Conservation (phyloP, 2,329 filamentous ascomycete species). For the Cercospora zeae-maydis region DNA sequence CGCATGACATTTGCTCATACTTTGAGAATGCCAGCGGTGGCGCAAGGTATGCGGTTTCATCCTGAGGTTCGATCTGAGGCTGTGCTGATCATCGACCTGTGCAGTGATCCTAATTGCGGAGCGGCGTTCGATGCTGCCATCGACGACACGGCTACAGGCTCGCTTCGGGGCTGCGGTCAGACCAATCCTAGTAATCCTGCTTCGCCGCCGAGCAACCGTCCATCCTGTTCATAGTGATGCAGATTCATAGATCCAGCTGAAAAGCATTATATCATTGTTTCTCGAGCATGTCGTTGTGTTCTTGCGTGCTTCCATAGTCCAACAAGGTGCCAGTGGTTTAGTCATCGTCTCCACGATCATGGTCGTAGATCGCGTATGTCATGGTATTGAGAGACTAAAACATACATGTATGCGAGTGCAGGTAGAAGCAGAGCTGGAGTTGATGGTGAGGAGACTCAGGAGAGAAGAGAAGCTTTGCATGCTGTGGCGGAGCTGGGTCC, state of each 20-base stretch:
- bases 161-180: constrained; percentile 31
- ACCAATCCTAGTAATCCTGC: constrained; percentile 33
- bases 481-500: background rate
- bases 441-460: background rate
- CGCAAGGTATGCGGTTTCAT: constrained; percentile 36
- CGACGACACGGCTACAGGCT: constrained; percentile 44
- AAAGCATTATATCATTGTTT: background rate
- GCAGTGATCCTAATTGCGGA: constrained; percentile 50
- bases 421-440: background rate
- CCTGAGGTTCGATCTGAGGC: background rate
- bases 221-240: constrained; percentile 18
- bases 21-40: constrained; percentile 50
- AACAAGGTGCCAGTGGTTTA: background rate
- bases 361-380: background rate
- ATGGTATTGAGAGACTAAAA: too few species aligned
- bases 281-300: background rate
- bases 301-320: background rate
- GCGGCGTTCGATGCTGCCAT: constrained; percentile 44
- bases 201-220: constrained; percentile 21
- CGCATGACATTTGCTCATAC: constrained; percentile 52
- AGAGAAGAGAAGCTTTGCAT: background rate
- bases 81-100: background rate
- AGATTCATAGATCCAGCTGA: background rate
- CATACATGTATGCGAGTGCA: background rate
- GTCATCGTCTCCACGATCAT: too few species aligned